phyloP scores from a whole-genome alignment of 768 basidiomycete species.

The Postia placenta region DNA sequence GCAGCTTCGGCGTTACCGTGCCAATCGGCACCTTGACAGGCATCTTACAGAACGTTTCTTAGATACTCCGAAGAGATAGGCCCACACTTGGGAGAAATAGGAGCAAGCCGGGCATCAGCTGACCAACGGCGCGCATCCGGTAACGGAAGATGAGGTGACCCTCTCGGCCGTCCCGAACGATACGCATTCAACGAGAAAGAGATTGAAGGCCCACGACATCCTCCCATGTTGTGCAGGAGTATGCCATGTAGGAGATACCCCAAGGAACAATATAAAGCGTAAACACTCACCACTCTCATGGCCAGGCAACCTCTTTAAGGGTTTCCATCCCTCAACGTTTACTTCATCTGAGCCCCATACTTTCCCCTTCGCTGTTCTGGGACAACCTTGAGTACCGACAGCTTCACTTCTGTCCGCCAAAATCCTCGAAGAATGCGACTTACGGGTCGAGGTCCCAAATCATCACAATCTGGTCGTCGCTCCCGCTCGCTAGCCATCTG shows the following conservation, averaged over 20 bases:
- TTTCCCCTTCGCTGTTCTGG: slow-evolving; percentile 72
- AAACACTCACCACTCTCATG: slow-evolving; percentile 88
- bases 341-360: slow-evolving; percentile 94
- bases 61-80: too few species aligned
- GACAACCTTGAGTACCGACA: slow-evolving; percentile 7
- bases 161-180: too few species aligned
- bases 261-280: too few species aligned
- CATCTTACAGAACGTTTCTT: background rate
- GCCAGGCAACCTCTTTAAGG: slow-evolving; percentile 83
- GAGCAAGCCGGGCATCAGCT: too few species aligned
- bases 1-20: too few species aligned
- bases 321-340: slow-evolving; percentile 97
- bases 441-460: slow-evolving; percentile 97
- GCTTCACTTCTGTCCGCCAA: slow-evolving; percentile 2
- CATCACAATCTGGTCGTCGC: slow-evolving; percentile 94
- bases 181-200: too few species aligned
- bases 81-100: too few species aligned
- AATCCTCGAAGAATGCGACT: slow-evolving; percentile 29
- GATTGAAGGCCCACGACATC: too few species aligned
- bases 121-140: too few species aligned
- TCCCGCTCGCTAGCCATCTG: slow-evolving; percentile 90
- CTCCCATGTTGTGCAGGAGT: too few species aligned
- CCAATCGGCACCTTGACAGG: too few species aligned
- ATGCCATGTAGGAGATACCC: background rate
- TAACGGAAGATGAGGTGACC: too few species aligned